Evolutionary conservation across 116 monocot species (phyloP), one percentile per base, ranked within the genome.

Genomic region (Trichopus zeylanicus): DNA sequence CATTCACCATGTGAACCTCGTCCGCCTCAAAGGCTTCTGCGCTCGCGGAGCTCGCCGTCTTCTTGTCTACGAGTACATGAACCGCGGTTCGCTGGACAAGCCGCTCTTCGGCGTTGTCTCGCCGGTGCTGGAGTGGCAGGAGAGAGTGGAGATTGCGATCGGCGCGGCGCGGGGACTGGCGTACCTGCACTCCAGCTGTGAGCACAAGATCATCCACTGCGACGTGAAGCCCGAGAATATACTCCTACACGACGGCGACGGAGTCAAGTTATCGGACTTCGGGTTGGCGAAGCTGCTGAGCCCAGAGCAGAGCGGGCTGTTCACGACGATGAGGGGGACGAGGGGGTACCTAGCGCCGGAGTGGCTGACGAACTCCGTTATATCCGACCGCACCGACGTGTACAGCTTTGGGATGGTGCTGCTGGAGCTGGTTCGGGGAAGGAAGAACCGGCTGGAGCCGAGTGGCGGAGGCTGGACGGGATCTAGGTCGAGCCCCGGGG

Each of bases 181-280:
- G 4, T 94, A 94, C 64, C 78, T 94, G 8, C 94, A 94, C 59
- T 53, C 67, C 9, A 80, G 83, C 31, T 89, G 89, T 61, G 75
- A 85, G 37, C 75, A 75, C 30, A 82, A 70, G 65, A 85, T 93
- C 62, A 60, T 93, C 61, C 93, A 93, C 73, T 93, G 88, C 65
- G 93, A 93, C 57, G 67, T 93, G 4, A 88, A 93, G 70, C 93
- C 93, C 30, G 93, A 93, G 72, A 93, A 93, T 77, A 93, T 93
- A 24, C 73, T 93, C 23, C 75, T 88, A 13, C 67, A 74, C 48
- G 85, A 85, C 56, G 61, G 66, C 26, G 72, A 73, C 4, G 56
- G 62, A 18, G 85, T 85, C 13, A 93, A 88, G 75, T 85, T 93
- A 57, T 42, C 85, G 8, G 89, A 93, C 62, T 93, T 93, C 65